Evolutionary conservation across 139 green algal genomes (phyloP).

Genomic region (Coccomyxa sp.): DNA sequence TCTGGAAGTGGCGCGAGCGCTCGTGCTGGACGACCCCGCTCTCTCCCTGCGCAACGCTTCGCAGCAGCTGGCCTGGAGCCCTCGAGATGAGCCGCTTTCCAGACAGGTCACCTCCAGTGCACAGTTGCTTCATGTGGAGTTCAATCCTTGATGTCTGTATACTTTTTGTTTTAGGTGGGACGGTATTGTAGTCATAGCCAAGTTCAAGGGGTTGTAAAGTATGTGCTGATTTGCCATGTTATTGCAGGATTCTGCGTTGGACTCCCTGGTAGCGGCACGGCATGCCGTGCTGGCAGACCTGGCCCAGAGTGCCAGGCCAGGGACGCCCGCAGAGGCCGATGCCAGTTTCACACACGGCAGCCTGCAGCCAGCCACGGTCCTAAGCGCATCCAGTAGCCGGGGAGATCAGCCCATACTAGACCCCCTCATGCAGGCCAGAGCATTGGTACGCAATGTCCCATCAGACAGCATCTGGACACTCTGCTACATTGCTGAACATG

Average conservation of each 20-base stretch:
- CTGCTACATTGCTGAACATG: not conserved
- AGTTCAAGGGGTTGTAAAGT: not conserved
- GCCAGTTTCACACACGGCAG: no score
- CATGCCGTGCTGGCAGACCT: slow-evolving; percentile 2
- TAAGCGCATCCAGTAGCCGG: not conserved
- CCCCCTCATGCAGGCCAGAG: not conserved
- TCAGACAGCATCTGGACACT: not conserved
- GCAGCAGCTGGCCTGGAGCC: not conserved
- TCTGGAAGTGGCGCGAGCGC: no score
- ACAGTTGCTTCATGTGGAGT: not conserved
- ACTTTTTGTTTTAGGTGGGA: not conserved
- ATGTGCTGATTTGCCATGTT: not conserved
- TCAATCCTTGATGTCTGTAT: not conserved
- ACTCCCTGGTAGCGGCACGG: not conserved
- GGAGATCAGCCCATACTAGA: not conserved
- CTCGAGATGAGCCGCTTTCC: not conserved
- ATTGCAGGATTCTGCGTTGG: not conserved
- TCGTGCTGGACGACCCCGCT: no score
- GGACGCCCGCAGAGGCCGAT: not conserved
- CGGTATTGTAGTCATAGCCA: not conserved
- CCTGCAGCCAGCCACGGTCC: not conserved
- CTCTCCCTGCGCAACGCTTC: not conserved
- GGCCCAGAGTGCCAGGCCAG: no score
- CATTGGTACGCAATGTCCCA: not conserved
- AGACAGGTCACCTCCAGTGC: not conserved